These are phyloP conservation scores for Lasiosphaeris hirsuta DNA, from an alignment of 495 filamentous ascomycete species.

Conservation along the genomic window DNA sequence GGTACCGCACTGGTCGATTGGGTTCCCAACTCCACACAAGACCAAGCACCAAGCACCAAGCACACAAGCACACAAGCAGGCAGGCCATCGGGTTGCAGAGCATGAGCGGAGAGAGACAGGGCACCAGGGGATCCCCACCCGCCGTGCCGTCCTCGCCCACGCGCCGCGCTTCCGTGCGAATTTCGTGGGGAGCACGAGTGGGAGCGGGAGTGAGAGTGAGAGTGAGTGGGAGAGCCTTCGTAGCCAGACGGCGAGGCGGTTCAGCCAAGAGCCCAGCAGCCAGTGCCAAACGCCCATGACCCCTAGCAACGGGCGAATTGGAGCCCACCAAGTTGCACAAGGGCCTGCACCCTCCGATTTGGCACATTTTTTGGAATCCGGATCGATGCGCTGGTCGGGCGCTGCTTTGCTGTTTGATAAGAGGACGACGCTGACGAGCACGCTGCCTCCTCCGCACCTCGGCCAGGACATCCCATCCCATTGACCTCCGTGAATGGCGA, in stretches of 20 bases:
- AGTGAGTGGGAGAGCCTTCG: no score
- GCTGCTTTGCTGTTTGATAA: slow-evolving; percentile 2
- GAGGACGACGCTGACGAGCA: not conserved
- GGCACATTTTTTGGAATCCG: not conserved
- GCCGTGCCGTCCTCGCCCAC: slow-evolving; percentile 9
- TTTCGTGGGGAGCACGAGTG: not conserved
- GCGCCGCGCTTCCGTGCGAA: slow-evolving; percentile 18
- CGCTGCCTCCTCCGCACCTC: no score
- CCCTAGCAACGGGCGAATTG: slow-evolving; percentile 13
- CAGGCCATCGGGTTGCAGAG: slow-evolving; percentile 11
- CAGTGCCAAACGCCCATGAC: no score
- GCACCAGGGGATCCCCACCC: slow-evolving; percentile 1
- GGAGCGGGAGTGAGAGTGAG: not conserved
- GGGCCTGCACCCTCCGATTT: slow-evolving; percentile 9
- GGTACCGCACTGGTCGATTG: slow-evolving; percentile 14
- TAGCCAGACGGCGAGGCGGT: no score
- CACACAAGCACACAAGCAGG: no score
- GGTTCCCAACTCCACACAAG: slow-evolving; percentile 14
- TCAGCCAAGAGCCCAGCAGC: no score
- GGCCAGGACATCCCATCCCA: no score
- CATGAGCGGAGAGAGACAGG: slow-evolving; percentile 14
- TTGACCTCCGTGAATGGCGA: no score
- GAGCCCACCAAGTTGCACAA: slow-evolving; percentile 19
- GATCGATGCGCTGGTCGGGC: slow-evolving; percentile 15
- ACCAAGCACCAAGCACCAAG: no score